Evolutionary conservation across 2,329 filamentous ascomycete genomes (phyloP).

Genomic region (Fusarium tuaranense): DNA sequence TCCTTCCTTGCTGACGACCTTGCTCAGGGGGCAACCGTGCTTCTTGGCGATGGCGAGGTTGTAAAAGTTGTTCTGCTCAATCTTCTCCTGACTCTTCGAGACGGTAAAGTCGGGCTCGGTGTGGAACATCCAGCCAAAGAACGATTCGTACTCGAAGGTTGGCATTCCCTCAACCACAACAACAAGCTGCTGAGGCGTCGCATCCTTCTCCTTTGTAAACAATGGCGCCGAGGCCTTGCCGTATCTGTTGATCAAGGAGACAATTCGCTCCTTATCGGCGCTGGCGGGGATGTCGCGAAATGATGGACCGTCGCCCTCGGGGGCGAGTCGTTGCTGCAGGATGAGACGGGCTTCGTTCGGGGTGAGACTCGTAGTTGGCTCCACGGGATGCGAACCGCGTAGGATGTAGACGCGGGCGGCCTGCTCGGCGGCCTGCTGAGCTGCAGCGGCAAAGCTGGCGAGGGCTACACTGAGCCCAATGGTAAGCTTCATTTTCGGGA

Average conservation of each 20-base stretch:
- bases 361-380: conserved; percentile 57
- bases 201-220: conserved; percentile 55
- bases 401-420: conserved; percentile 68
- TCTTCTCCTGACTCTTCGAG: conserved; percentile 56
- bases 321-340: conserved; percentile 67
- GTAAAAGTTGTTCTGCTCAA: conserved; percentile 57
- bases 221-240: conserved; percentile 65
- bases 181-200: conserved; percentile 65
- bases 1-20: conserved; percentile 56
- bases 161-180: conserved; percentile 70
- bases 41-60: conserved; percentile 51
- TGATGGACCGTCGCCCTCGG: conserved; percentile 60
- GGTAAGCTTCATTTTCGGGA: conserved; percentile 57
- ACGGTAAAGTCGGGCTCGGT: conserved; percentile 61
- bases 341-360: conserved; percentile 68
- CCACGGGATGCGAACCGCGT: conserved; percentile 46
- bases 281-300: conserved; percentile 59
- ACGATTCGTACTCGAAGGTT: conserved; percentile 55
- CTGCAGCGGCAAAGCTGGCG: conserved; percentile 53
- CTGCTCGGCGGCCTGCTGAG: conserved; percentile 58
- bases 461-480: conserved; percentile 54
- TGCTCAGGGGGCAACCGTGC: conserved; percentile 52
- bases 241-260: conserved; percentile 70
- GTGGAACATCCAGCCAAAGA: conserved; percentile 54
- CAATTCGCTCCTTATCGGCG: conserved; percentile 58